phyloP scores from a whole-genome alignment of 2,329 filamentous ascomycete genomes.

The Neonectria hederae region DNA sequence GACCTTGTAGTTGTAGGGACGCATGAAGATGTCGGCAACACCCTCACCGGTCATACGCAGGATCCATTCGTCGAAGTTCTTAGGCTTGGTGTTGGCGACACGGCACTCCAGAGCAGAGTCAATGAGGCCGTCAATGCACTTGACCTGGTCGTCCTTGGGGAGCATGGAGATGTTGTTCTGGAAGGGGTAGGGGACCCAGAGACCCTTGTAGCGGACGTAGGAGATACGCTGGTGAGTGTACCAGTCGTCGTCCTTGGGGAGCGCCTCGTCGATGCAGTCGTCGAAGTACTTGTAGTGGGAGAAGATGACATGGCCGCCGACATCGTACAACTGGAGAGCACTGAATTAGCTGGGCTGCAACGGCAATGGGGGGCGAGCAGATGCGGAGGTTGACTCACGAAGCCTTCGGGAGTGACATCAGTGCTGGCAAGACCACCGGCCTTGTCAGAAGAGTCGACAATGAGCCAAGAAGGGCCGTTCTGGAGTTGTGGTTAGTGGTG shows the following conservation, averaged over 20 bases:
- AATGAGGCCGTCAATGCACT: slow-evolving; percentile 93
- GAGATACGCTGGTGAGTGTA: slow-evolving; percentile 98
- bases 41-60: slow-evolving; percentile 89
- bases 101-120: slow-evolving; percentile 90
- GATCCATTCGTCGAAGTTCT: slow-evolving; percentile 99
- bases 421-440: slow-evolving; percentile 96
- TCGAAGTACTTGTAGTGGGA: slow-evolving; percentile 99
- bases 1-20: slow-evolving; percentile 99
- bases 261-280: slow-evolving; percentile 96
- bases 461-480: slow-evolving; percentile 95
- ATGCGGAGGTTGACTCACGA: slow-evolving; percentile 73
- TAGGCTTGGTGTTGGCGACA: slow-evolving; percentile 89
- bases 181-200: slow-evolving; percentile 99
- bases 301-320: slow-evolving; percentile 98
- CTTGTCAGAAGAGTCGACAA: slow-evolving; percentile 90
- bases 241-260: slow-evolving; percentile 95
- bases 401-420: slow-evolving; percentile 93
- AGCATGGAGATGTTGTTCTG: slow-evolving; percentile 99
- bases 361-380: slow-evolving; percentile 19
- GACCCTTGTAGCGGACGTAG: slow-evolving; percentile 94
- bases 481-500: slow-evolving; percentile 52
- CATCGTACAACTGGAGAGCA: slow-evolving; percentile 84
- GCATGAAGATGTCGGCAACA: slow-evolving; percentile 96
- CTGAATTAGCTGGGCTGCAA: slow-evolving; percentile 32
- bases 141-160: slow-evolving; percentile 95